A percentile compares a stretch with the other conserved stretches of the same genome.
These are phyloP conservation scores for Lentinula boryana DNA, from an alignment of 768 basidiomycete genomes.

Conservation along the genomic window DNA sequence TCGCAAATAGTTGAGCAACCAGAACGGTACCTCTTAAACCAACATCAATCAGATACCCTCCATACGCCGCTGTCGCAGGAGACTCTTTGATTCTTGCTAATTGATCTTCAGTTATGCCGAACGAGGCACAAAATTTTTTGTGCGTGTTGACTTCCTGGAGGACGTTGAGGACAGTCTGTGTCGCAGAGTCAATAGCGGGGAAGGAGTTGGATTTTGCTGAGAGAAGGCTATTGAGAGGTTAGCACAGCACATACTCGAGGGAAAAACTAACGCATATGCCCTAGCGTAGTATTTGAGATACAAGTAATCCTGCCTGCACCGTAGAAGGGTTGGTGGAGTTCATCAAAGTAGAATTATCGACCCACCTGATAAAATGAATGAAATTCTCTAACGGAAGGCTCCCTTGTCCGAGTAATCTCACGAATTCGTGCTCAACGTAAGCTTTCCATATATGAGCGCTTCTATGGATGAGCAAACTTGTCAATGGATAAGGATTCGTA, in stretches of 20 bases:
- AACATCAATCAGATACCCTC: slow-evolving; percentile 76
- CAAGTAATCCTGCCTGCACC: slow-evolving; percentile 68
- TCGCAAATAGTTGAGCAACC: background rate
- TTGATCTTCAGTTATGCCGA: slow-evolving; percentile 58
- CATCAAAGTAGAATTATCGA: background rate
- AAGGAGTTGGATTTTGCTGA: slow-evolving; percentile 73
- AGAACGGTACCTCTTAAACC: slow-evolving; percentile 53
- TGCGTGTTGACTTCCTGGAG: slow-evolving; percentile 70
- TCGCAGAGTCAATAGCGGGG: slow-evolving; percentile 53
- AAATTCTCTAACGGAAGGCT: slow-evolving; percentile 63
- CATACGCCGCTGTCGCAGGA: slow-evolving; percentile 76
- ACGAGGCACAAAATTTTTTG: slow-evolving; percentile 60
- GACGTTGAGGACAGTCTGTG: slow-evolving; percentile 57
- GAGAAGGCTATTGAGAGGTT: slow-evolving; percentile 43
- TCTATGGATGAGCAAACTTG: slow-evolving; percentile 54
- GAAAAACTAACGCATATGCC: slow-evolving; percentile 55
- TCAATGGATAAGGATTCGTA: slow-evolving; percentile 64
- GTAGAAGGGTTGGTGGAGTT: background rate
- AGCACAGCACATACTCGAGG: background rate
- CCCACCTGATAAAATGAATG: slow-evolving; percentile 77
- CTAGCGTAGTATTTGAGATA: slow-evolving; percentile 83
- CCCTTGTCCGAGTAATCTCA: slow-evolving; percentile 67
- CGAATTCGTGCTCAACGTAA: slow-evolving; percentile 84
- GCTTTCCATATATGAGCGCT: slow-evolving; percentile 55
- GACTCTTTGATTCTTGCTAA: slow-evolving; percentile 60